These are phyloP conservation scores for Aspergillus nomiae DNA, from an alignment of 2,329 filamentous ascomycete genomes.

Conservation along the genomic window DNA sequence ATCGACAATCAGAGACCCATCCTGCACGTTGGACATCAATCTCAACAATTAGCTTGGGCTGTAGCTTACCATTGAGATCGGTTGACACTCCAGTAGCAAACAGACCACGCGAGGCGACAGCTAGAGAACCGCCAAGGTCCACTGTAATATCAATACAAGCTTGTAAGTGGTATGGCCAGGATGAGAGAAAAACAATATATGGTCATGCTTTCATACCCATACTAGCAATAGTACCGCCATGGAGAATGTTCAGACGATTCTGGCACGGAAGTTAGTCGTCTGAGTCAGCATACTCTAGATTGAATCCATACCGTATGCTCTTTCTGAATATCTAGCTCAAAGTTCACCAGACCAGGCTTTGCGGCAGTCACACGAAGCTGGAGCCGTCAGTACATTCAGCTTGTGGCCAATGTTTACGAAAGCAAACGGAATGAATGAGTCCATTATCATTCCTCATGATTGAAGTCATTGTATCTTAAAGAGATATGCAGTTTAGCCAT, in stretches of 20 bases:
- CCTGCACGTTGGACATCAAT: background rate
- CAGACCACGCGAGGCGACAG: constrained; percentile 65
- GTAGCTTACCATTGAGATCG: constrained; percentile 58
- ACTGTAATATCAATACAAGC: constrained; percentile 43
- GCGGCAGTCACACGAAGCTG: constrained; percentile 65
- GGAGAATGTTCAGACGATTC: constrained; percentile 67
- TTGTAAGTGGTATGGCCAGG: background rate
- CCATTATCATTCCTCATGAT: background rate
- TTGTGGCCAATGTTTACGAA: constrained; percentile 1
- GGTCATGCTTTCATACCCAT: constrained; percentile 44
- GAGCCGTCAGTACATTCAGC: background rate
- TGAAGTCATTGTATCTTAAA: background rate
- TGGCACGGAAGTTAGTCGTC: constrained; percentile 30
- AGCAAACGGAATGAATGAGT: background rate
- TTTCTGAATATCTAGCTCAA: constrained; percentile 65
- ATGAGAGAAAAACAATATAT: background rate
- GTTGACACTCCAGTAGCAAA: constrained; percentile 69
- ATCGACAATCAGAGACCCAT: background rate
- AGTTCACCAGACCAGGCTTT: constrained; percentile 62
- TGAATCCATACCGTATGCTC: constrained; percentile 60
- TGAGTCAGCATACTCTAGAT: background rate
- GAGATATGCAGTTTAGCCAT: background rate
- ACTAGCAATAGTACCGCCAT: constrained; percentile 68
- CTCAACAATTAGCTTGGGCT: background rate
- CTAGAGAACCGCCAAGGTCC: constrained; percentile 67